Evolutionary conservation across 805 yeast species (phyloP).

Genomic region (Starmera quercuum): DNA sequence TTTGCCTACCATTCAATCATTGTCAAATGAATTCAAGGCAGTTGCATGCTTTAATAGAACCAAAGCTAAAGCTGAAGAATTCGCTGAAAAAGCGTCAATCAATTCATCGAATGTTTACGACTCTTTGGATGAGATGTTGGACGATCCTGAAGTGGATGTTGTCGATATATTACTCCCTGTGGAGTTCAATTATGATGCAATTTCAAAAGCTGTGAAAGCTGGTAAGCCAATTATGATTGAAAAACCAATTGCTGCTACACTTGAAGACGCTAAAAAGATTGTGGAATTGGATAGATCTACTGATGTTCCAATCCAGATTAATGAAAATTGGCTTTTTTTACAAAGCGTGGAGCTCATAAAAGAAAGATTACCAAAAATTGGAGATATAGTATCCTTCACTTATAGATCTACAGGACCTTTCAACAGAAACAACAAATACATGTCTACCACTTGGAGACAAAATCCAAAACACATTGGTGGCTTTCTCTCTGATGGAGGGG

Average conservation of each 20-base stretch:
- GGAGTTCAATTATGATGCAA: slow-evolving; percentile 63
- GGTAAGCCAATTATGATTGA: slow-evolving; percentile 79
- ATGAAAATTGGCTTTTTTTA: slow-evolving; percentile 83
- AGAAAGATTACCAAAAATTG: slow-evolving; percentile 61
- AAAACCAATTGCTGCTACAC: slow-evolving; percentile 86
- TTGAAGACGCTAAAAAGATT: slow-evolving; percentile 74
- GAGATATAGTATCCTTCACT: slow-evolving; percentile 60
- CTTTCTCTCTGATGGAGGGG: slow-evolving; percentile 90
- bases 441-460: slow-evolving; percentile 77
- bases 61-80: slow-evolving; percentile 69
- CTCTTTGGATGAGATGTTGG: slow-evolving; percentile 54
- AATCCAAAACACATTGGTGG: slow-evolving; percentile 93
- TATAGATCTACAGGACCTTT: slow-evolving; percentile 72
- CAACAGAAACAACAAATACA: slow-evolving; percentile 50
- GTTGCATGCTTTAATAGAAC: slow-evolving; percentile 80
- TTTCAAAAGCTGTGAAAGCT: slow-evolving; percentile 61
- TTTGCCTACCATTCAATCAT: slow-evolving; percentile 58
- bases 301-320: slow-evolving; percentile 62
- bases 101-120: slow-evolving; percentile 45
- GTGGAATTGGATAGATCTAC: slow-evolving; percentile 58
- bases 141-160: slow-evolving; percentile 60
- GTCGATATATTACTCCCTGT: slow-evolving; percentile 90
- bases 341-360: slow-evolving; percentile 48
- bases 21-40: slow-evolving; percentile 45
- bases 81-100: slow-evolving; percentile 59